A percentile compares a stretch with the other conserved stretches of the same genome.
These are phyloP conservation scores for Lignosus rhinocerotis DNA, from an alignment of 1,284 basidiomycete genomes.

Conservation along the genomic window DNA sequence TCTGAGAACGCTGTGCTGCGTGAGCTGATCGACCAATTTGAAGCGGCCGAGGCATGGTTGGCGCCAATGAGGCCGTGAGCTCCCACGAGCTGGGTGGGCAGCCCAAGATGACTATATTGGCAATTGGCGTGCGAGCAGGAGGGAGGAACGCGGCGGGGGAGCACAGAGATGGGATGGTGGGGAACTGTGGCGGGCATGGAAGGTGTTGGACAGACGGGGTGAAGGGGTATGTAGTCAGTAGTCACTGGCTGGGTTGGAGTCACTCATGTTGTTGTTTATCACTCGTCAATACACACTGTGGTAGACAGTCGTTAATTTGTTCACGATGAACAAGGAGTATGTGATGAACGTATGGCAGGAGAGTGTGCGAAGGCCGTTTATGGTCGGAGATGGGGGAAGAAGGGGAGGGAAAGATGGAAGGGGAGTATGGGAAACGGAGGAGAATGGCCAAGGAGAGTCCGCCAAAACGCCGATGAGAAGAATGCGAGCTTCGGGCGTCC, in stretches of 20 bases:
- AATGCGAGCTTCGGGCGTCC: constrained; percentile 22
- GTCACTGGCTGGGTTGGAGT: not conserved
- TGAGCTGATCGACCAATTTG: constrained; percentile 91
- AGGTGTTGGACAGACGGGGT: not conserved
- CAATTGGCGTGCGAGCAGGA: constrained; percentile 5
- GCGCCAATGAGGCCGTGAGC: constrained; percentile 83
- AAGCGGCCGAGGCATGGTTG: constrained; percentile 92
- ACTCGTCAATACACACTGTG: not conserved
- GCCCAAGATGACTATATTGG: constrained; percentile 13
- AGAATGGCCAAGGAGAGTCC: constrained; percentile 15
- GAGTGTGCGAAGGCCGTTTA: constrained; percentile 13
- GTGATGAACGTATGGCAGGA: constrained; percentile 6
- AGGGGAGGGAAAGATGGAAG: constrained; percentile 24
- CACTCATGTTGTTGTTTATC: not conserved
- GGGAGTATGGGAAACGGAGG: constrained; percentile 26
- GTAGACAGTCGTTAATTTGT: not conserved
- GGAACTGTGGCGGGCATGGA: not conserved
- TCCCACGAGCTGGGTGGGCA: constrained; percentile 17
- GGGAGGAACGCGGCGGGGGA: constrained; percentile 4
- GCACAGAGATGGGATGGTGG: constrained; percentile 4
- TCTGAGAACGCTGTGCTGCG: constrained; percentile 78
- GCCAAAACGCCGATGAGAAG: constrained; percentile 26
- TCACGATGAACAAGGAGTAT: constrained; percentile 2
- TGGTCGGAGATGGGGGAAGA: constrained; percentile 19
- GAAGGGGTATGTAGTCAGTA: not conserved